phyloP scores from a whole-genome alignment of 805 yeast genomes.

The Pichia californica region DNA sequence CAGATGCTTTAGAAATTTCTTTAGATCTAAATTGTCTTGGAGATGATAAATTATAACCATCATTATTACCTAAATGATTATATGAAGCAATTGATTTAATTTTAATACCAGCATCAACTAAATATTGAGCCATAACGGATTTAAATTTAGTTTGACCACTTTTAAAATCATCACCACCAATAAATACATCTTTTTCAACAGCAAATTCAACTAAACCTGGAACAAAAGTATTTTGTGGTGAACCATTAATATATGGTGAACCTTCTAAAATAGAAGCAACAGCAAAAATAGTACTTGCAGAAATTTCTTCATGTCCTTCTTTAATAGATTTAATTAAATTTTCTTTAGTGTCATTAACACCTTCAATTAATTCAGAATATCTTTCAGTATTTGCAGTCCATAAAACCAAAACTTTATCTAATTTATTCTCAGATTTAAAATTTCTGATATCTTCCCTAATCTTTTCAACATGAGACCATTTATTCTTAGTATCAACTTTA shows the following conservation, averaged over 20 bases:
- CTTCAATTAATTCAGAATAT: slow-evolving; percentile 67
- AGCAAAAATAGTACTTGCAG: slow-evolving; percentile 93
- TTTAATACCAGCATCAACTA: slow-evolving; percentile 95
- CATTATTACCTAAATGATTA: slow-evolving; percentile 95
- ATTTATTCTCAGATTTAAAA: slow-evolving; percentile 62
- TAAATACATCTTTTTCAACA: slow-evolving; percentile 64
- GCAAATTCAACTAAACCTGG: slow-evolving; percentile 93
- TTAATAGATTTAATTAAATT: slow-evolving; percentile 70
- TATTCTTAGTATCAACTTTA: slow-evolving; percentile 47
- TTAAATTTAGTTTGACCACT: slow-evolving; percentile 94
- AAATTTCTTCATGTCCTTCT: slow-evolving; percentile 70
- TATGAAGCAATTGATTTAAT: slow-evolving; percentile 93
- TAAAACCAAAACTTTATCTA: slow-evolving; percentile 83
- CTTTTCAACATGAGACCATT: slow-evolving; percentile 86
- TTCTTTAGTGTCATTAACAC: slow-evolving; percentile 85
- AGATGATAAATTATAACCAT: slow-evolving; percentile 86
- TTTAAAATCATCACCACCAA: slow-evolving; percentile 97
- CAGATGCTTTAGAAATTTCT: slow-evolving; percentile 90
- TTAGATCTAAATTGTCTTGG: slow-evolving; percentile 92
- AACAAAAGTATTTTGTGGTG: slow-evolving; percentile 96
- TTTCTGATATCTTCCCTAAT: slow-evolving; percentile 77
- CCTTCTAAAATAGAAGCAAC: slow-evolving; percentile 86
- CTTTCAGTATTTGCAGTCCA: slow-evolving; percentile 99
- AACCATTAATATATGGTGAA: slow-evolving; percentile 89
- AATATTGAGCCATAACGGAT: slow-evolving; percentile 92